A percentile compares a stretch with the other conserved stretches of the same genome.
Evolutionary conservation across 495 filamentous ascomycete species (phyloP).

Genomic region (Penicillium nucicola): DNA sequence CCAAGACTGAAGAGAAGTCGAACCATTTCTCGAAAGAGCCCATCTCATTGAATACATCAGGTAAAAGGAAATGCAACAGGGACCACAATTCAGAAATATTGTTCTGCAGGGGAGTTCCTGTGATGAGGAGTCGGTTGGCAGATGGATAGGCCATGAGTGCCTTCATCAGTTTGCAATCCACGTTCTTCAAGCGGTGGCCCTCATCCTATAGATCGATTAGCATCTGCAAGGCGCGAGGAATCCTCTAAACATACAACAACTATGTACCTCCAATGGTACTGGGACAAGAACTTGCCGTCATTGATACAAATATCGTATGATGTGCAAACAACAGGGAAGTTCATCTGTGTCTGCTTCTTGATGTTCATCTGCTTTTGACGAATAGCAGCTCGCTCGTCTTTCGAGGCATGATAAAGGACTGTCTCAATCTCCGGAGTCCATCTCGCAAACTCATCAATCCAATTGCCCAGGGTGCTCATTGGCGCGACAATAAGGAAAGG

Average conservation of each 20-base stretch:
- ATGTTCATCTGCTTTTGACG: conserved; percentile 58
- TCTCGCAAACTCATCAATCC: conserved; percentile 90
- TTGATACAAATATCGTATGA: conserved; percentile 94
- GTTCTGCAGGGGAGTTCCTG: conserved; percentile 93
- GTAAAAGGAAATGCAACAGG: conserved; percentile 87
- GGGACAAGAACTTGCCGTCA: conserved; percentile 72
- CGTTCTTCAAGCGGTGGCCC: conserved; percentile 95
- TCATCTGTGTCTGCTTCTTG: conserved; percentile 55
- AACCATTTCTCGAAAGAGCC: conserved; percentile 93
- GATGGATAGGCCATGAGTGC: conserved; percentile 85
- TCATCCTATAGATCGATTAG: conserved; percentile 61
- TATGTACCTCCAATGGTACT: conserved; percentile 93
- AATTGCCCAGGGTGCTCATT: conserved; percentile 88
- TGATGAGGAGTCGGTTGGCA: conserved; percentile 86
- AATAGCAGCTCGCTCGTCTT: conserved; percentile 68
- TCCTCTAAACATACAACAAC: conserved; percentile 66
- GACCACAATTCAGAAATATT: conserved; percentile 96
- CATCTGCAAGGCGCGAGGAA: neutral
- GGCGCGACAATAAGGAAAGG: conserved; percentile 90
- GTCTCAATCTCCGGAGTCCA: conserved; percentile 88
- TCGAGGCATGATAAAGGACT: conserved; percentile 84
- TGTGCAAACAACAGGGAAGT: conserved; percentile 89
- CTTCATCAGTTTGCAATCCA: conserved; percentile 86
- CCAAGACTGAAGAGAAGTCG: conserved; percentile 85
- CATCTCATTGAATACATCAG: conserved; percentile 85